A percentile compares a stretch with the other conserved stretches of the same genome.
phyloP scores from a whole-genome alignment of 345 rosid genomes.

The Ceriops zippeliana region DNA sequence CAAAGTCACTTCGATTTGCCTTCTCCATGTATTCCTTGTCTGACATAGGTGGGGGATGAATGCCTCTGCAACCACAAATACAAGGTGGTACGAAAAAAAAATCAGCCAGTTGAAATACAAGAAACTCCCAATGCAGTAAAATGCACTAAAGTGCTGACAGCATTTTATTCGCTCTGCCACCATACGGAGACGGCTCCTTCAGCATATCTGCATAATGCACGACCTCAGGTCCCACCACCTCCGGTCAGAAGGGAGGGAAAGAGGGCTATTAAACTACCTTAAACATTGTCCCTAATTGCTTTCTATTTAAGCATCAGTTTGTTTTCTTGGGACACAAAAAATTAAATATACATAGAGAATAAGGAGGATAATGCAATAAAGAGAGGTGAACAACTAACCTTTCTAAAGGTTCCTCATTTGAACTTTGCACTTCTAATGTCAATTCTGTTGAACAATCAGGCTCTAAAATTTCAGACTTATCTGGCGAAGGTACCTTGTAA shows the following conservation, averaged over 20 bases:
- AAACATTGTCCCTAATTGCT: too few species aligned
- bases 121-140: too few species aligned
- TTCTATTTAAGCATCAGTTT: not conserved
- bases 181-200: too few species aligned
- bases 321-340: not conserved
- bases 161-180: too few species aligned
- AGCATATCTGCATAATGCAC: too few species aligned
- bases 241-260: not conserved
- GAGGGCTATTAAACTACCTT: too few species aligned
- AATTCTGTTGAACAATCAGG: constrained; percentile 27
- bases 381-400: constrained; percentile 32
- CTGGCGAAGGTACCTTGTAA: constrained; percentile 33
- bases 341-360: not conserved
- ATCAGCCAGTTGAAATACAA: not conserved
- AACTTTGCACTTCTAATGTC: constrained; percentile 32
- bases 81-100: constrained; percentile 1
- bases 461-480: constrained; percentile 31
- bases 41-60: constrained; percentile 35
- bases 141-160: too few species aligned
- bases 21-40: constrained; percentile 53
- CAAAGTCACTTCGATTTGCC: constrained; percentile 57
- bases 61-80: constrained; percentile 26
- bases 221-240: not conserved
- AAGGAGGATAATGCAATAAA: not conserved
- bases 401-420: constrained; percentile 24